Evolutionary conservation across 768 basidiomycete genomes (phyloP).

Genomic region (Tylopilus subfusipes): DNA sequence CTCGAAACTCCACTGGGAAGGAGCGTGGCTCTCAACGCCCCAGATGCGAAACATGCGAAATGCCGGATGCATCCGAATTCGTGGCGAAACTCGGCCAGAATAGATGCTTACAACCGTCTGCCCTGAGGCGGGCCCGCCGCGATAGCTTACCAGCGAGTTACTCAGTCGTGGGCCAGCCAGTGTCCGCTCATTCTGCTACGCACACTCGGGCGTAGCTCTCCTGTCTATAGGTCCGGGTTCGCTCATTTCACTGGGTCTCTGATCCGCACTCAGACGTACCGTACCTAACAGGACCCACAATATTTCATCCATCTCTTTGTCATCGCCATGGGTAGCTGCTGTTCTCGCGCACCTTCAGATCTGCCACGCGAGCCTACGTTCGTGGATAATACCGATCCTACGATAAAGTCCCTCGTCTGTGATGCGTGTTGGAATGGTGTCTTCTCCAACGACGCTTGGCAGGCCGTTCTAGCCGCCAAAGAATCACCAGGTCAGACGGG

Average conservation of each 20-base stretch:
- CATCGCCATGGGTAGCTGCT: background rate
- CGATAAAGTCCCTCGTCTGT: slow-evolving; percentile 1
- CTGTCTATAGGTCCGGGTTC: background rate
- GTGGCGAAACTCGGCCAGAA: background rate
- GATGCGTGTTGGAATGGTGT: background rate
- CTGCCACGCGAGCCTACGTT: background rate
- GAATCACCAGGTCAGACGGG: background rate
- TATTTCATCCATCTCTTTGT: too few relatives aligned
- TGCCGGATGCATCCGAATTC: background rate
- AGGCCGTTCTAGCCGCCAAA: background rate
- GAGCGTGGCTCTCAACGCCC: background rate
- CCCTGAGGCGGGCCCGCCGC: background rate
- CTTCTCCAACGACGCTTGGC: background rate
- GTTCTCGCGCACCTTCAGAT: background rate
- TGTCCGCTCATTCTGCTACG: background rate
- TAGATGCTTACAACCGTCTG: background rate
- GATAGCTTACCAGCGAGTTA: background rate
- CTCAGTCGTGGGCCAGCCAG: background rate
- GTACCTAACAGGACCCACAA: background rate
- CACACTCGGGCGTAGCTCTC: too few relatives aligned
- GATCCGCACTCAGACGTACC: background rate
- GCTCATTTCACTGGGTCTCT: background rate
- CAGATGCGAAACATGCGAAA: background rate
- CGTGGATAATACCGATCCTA: background rate
- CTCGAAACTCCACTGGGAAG: too few relatives aligned